These are phyloP conservation scores for Globisporangium heterothallicum DNA, from an alignment of 352 stramenopile genomes.

Conservation along the genomic window DNA sequence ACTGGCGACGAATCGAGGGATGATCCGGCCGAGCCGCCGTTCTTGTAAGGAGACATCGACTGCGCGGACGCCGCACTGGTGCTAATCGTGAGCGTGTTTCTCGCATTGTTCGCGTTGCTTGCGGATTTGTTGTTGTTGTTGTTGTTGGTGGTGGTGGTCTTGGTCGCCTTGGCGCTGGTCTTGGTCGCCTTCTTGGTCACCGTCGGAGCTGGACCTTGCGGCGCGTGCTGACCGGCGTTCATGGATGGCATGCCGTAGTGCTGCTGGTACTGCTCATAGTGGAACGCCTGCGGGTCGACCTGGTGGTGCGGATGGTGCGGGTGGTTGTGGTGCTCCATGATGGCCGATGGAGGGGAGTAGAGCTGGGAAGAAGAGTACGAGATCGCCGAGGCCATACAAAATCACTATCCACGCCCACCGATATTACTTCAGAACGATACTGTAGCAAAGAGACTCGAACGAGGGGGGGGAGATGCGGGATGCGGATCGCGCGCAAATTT, in stretches of 20 bases:
- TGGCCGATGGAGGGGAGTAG: neutral
- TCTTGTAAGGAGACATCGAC: constrained; percentile 7
- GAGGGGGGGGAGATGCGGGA: too few relatives aligned
- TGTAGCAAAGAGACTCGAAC: too few relatives aligned
- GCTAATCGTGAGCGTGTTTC: constrained; percentile 13
- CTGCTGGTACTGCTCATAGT: constrained; percentile 56
- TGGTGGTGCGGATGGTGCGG: constrained; percentile 16
- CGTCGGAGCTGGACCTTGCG: constrained; percentile 2
- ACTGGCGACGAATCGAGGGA: constrained; percentile 12
- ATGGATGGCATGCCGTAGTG: constrained; percentile 25
- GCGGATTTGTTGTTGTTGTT: constrained; percentile 16
- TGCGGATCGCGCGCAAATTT: constrained; percentile 6
- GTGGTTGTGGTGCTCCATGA: constrained; percentile 14
- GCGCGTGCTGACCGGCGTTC: constrained; percentile 24
- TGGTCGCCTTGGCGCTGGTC: constrained; percentile 1
- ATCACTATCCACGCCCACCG: too few relatives aligned
- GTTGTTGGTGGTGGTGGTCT: constrained; percentile 11
- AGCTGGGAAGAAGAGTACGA: constrained; percentile 3
- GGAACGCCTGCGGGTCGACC: constrained; percentile 33
- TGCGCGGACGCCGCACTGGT: constrained; percentile 1
- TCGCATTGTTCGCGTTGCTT: constrained; percentile 8
- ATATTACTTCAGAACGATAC: too few relatives aligned
- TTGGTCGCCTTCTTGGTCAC: constrained; percentile 17
- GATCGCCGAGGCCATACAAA: constrained; percentile 11
- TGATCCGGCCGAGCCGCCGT: constrained; percentile 5